These are phyloP conservation scores for Farysia itapuensis DNA, from an alignment of 1,284 basidiomycete genomes.

Conservation along the genomic window DNA sequence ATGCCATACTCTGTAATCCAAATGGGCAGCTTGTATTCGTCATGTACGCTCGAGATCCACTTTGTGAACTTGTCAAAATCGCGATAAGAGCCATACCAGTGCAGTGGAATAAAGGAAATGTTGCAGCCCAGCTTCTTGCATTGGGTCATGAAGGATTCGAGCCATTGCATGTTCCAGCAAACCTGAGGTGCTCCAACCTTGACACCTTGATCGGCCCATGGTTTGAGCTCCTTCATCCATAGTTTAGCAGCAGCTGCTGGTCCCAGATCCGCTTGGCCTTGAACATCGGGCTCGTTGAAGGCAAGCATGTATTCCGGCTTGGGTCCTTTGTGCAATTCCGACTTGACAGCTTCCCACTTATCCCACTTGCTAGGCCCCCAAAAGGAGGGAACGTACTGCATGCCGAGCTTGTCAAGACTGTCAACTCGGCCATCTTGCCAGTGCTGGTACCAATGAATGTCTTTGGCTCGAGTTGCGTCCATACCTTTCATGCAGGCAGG, in stretches of 20 bases:
- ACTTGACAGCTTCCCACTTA: slow-evolving; percentile 45
- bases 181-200: slow-evolving; percentile 52
- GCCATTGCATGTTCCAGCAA: slow-evolving; percentile 54
- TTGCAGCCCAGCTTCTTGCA: slow-evolving; percentile 44
- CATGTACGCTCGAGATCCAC: slow-evolving; percentile 41
- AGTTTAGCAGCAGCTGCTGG: slow-evolving; percentile 41
- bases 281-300: slow-evolving; percentile 55
- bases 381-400: slow-evolving; percentile 51
- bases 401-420: slow-evolving; percentile 22
- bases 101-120: slow-evolving; percentile 51
- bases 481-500: slow-evolving; percentile 18
- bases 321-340: slow-evolving; percentile 9
- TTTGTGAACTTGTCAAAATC: slow-evolving; percentile 46
- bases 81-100: slow-evolving; percentile 54
- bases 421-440: slow-evolving; percentile 35
- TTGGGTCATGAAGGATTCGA: slow-evolving; percentile 42
- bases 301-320: slow-evolving; percentile 39
- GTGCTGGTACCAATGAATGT: slow-evolving; percentile 44
- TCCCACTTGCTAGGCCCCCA: slow-evolving; percentile 47
- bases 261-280: slow-evolving; percentile 38
- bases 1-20: slow-evolving; percentile 59
- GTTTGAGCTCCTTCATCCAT: slow-evolving; percentile 50
- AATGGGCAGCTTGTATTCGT: slow-evolving; percentile 27
- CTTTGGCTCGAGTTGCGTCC: slow-evolving; percentile 4
- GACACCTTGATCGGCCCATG: slow-evolving; percentile 45